Base-by-base conservation (phyloP, 805 yeast species). In the Blastobotrys peoriensis region DNA sequence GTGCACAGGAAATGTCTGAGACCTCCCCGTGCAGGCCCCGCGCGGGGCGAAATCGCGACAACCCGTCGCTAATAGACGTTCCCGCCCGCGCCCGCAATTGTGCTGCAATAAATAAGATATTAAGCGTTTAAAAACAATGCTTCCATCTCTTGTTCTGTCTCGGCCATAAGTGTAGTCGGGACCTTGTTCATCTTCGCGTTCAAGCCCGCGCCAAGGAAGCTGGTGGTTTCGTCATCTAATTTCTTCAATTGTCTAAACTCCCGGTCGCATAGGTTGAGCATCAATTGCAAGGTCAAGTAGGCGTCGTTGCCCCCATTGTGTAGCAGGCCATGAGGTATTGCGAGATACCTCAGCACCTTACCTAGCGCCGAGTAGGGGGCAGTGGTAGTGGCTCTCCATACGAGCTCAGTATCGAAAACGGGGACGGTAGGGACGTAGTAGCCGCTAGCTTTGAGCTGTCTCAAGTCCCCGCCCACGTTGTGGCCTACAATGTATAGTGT, bases 301-400 rank as follows among this genome's bases (percentile, higher is more conserved):
- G 86, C 77, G 59, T 82, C 89, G 55, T 82, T 82, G 2, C 81
- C 85, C 1, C 84, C 88, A 57, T 82, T 82, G 58, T 82, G 88
- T 38, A 82, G 62, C 50, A 67, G 70, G 0, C 79, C 71, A 55
- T 77, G 78, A 1, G 85, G 83, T 4, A 82, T 68, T 21, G 66
- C 64, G 40, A 76, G 61, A 39, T 68, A 56, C 34, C 74, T 59
- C 15, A 81, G 62, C 0, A 75, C 58, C 17, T 69, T 71, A 13
- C 75, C 68, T 36, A 82, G 57, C 13, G 41, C 33, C 20, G 50
- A 41, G 48, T 44, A 44, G 17, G 27, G 33, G 17, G 23, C 44
- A 33, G 33, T 20, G 15, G 21, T 33, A 20, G 38, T 41, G 5
- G 72, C 65, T 2, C 57, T 54, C 65, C 71, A 75, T 1, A 81